Conservation (phyloP, 768 basidiomycete genomes). For the Mycena sanguinolenta region DNA sequence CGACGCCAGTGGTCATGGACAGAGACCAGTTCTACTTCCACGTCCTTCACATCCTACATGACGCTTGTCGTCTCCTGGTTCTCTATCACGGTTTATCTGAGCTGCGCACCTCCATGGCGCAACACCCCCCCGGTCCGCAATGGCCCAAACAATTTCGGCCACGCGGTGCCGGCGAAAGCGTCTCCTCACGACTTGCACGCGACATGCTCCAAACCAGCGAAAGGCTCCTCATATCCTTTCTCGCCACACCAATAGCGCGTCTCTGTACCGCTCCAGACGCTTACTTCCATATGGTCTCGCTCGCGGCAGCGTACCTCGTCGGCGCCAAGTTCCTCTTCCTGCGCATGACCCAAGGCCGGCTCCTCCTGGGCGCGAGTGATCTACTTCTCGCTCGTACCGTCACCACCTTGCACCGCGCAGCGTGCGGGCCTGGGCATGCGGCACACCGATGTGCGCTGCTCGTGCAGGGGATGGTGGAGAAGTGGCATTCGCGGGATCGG, state of each 20-base stretch:
- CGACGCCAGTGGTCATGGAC: constrained; percentile 9
- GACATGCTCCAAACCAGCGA: constrained; percentile 25
- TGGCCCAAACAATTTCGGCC: constrained; percentile 6
- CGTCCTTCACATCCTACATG: constrained; percentile 1
- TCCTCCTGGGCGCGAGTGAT: constrained; percentile 22
- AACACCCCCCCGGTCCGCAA: neutral
- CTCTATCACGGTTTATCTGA: constrained; percentile 18
- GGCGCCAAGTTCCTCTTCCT: constrained; percentile 49
- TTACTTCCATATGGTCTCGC: constrained; percentile 49
- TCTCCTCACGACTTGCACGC: neutral
- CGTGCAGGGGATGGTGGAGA: constrained; percentile 1
- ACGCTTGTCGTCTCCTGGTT: constrained; percentile 15
- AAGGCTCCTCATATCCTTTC: constrained; percentile 14
- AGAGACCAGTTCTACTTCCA: constrained; percentile 23
- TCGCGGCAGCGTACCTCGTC: constrained; percentile 46
- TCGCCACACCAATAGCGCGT: neutral
- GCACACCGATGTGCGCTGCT: constrained; percentile 12
- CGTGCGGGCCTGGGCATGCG: constrained; percentile 16
- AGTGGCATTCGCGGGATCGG: constrained; percentile 10
- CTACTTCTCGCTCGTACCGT: constrained; percentile 18
- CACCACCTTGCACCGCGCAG: constrained; percentile 4
- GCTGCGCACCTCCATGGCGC: constrained; percentile 1
- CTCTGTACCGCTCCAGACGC: constrained; percentile 28
- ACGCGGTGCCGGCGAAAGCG: neutral
- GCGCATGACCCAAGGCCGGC: neutral